These are phyloP conservation scores for Strigomonas galati DNA, from an alignment of 208 protist genomes.

Conservation along the genomic window DNA sequence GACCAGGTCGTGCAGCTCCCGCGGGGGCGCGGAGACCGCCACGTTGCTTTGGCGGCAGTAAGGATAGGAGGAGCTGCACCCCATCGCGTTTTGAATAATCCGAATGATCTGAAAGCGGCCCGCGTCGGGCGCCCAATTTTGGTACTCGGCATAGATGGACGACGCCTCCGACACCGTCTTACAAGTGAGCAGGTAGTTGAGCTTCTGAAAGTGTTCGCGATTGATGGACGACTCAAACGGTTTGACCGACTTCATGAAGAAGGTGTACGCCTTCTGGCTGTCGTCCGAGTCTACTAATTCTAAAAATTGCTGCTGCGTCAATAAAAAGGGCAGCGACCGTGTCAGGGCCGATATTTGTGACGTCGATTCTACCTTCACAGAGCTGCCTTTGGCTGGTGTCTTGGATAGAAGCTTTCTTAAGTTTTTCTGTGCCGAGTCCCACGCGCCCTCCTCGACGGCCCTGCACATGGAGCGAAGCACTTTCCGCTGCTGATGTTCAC, in stretches of 20 bases:
- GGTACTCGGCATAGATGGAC: conserved; percentile 62
- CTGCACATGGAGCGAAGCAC: conserved; percentile 57
- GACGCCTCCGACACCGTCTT: conserved; percentile 63
- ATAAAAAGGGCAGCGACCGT: conserved; percentile 59
- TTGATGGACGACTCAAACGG: conserved; percentile 67
- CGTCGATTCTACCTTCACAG: conserved; percentile 17
- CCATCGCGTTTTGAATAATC: conserved; percentile 48
- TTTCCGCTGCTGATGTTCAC: conserved; percentile 75
- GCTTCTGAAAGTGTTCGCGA: conserved; percentile 65
- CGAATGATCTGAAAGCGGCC: conserved; percentile 63
- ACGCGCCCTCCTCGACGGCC: conserved; percentile 69
- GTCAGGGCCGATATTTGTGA: conserved; percentile 28
- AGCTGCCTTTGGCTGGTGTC: conserved; percentile 14
- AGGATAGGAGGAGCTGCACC: conserved; percentile 33
- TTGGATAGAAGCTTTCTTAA: conserved; percentile 56
- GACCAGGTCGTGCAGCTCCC: conserved; percentile 42
- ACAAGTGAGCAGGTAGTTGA: conserved; percentile 83
- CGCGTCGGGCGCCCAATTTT: conserved; percentile 63
- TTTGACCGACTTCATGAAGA: conserved; percentile 85
- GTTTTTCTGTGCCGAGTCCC: conserved; percentile 60
- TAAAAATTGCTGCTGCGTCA: conserved; percentile 79
- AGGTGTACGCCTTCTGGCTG: conserved; percentile 64
- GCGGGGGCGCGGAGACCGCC: conserved; percentile 16
- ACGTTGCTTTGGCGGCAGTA: conserved; percentile 64
- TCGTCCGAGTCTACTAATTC: conserved; percentile 81